Conservation (phyloP, 441 rosid species). For the Aquilaria agallochum region DNA sequence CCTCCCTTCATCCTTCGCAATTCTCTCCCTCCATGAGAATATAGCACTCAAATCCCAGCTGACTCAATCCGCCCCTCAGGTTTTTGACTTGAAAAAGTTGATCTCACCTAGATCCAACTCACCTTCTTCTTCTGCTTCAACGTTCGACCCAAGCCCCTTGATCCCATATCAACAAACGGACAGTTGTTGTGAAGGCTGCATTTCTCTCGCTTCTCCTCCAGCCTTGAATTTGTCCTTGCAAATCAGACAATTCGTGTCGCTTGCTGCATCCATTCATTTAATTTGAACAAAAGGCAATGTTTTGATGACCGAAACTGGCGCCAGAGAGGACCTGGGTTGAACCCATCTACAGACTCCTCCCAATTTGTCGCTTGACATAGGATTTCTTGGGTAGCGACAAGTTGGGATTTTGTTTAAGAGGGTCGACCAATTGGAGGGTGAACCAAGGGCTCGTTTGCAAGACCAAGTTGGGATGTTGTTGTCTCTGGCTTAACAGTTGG, state of each 20-base stretch:
- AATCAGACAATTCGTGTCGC: constrained; percentile 50
- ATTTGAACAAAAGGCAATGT: constrained; percentile 37
- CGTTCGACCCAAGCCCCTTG: constrained; percentile 2
- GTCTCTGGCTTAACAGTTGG: no score
- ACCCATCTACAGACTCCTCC: constrained; percentile 14
- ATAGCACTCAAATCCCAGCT: constrained; percentile 34
- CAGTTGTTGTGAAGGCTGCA: constrained; percentile 63
- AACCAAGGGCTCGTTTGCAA: constrained; percentile 40
- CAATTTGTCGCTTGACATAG: background rate
- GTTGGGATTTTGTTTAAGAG: constrained; percentile 7
- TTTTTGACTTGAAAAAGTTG: constrained; percentile 19
- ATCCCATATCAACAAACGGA: constrained; percentile 66
- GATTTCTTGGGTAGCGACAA: background rate
- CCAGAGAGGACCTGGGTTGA: constrained; percentile 49
- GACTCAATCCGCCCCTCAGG: constrained; percentile 15
- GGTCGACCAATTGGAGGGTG: constrained; percentile 41
- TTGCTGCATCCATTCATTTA: constrained; percentile 26
- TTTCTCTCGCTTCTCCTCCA: constrained; percentile 42
- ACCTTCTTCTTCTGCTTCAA: background rate
- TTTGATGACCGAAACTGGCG: constrained; percentile 38
- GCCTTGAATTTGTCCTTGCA: constrained; percentile 70
- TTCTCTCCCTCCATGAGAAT: constrained; percentile 1
- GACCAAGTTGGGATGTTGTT: constrained; percentile 8
- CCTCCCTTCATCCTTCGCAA: no score
- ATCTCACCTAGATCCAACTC: background rate